These are phyloP conservation scores for Arxiozyma telluris DNA, from an alignment of 1,139 yeast species.

Conservation along the genomic window DNA sequence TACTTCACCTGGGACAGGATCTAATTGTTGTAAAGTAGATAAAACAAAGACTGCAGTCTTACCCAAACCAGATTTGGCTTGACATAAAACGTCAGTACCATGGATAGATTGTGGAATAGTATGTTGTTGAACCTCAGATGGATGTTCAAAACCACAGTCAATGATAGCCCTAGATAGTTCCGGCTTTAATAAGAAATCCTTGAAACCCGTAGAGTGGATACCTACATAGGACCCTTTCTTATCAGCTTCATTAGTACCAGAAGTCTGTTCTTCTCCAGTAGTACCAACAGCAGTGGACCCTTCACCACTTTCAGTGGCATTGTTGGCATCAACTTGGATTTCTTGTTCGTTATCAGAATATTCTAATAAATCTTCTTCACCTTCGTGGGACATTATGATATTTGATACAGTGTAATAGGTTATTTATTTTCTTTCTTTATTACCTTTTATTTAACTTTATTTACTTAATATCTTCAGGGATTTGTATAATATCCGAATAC, in stretches of 20 bases:
- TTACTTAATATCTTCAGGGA: neutral
- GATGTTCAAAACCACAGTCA: constrained; percentile 99
- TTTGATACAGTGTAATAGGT: neutral
- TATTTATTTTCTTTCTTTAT: neutral
- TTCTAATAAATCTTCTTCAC: constrained; percentile 98
- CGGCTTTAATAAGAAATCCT: constrained; percentile 93
- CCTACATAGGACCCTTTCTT: constrained; percentile 98
- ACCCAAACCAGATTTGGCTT: constrained; percentile 99
- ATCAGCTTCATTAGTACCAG: constrained; percentile 45
- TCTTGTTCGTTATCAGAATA: constrained; percentile 97
- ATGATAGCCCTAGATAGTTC: constrained; percentile 95
- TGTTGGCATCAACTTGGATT: constrained; percentile 64
- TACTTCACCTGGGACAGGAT: constrained; percentile 95
- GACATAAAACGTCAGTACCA: constrained; percentile 96
- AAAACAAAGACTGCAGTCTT: constrained; percentile 96
- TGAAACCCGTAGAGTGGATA: constrained; percentile 96
- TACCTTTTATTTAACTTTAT: neutral
- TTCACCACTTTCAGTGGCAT: constrained; percentile 36
- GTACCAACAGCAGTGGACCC: constrained; percentile 20
- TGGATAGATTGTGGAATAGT: constrained; percentile 97
- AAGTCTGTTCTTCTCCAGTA: constrained; percentile 21
- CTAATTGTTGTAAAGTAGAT: constrained; percentile 93
- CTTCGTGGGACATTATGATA: constrained; percentile 48
- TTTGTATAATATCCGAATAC: neutral
- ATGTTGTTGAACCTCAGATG: constrained; percentile 98